phyloP scores from a whole-genome alignment of 2,329 filamentous ascomycete species.

The Leptodontidium sp. region DNA sequence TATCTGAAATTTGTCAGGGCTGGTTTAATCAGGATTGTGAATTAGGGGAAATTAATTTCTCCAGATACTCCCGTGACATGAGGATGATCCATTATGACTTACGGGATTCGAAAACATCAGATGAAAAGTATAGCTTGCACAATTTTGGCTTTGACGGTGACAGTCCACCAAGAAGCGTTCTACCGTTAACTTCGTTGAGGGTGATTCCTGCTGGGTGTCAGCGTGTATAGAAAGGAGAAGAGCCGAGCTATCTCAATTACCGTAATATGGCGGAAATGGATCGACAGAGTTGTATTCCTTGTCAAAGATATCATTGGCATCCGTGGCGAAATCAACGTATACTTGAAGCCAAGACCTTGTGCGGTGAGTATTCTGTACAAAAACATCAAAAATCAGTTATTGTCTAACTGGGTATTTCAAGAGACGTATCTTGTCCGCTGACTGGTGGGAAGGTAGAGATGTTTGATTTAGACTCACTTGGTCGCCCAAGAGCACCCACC shows the following conservation, averaged over 20 bases:
- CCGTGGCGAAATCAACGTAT: slow-evolving; percentile 9
- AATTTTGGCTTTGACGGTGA: slow-evolving; percentile 8
- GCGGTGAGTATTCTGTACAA: neutral
- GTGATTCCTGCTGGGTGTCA: neutral
- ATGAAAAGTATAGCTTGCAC: neutral
- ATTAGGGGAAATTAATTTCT: neutral
- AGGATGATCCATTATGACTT: neutral
- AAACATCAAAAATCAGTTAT: neutral
- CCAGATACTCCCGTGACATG: neutral
- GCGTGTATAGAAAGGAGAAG: neutral
- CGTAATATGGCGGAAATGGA: neutral
- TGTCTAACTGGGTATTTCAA: neutral
- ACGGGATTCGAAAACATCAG: slow-evolving; percentile 6
- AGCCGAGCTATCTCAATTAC: neutral
- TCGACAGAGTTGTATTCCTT: neutral
- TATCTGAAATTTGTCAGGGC: neutral
- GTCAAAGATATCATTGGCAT: neutral
- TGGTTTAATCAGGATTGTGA: neutral
- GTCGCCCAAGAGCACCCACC: neutral
- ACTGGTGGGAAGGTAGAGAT: neutral
- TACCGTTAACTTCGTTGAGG: neutral
- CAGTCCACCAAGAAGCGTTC: slow-evolving; percentile 11
- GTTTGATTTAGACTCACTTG: neutral
- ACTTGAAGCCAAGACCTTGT: neutral
- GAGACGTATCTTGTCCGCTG: neutral